Base-by-base conservation (phyloP, 805 yeast genomes). In the Ogataea methylovora region DNA sequence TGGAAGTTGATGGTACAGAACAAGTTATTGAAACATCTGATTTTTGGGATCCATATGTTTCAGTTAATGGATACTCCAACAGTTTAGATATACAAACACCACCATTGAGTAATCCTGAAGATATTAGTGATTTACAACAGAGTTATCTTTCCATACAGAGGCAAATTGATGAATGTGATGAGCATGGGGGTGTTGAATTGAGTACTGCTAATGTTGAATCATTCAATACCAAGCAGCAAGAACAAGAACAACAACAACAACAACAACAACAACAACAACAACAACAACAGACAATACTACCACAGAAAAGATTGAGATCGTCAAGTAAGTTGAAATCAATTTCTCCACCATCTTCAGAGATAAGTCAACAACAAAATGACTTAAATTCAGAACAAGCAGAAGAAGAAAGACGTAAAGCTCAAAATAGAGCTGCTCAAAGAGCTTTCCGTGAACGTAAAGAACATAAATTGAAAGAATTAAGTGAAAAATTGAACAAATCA, bases 371-470 rank as follows among this genome's bases (percentile, higher is more conserved):
- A 8, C 24, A 22, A 22, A 22, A 8, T 11, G 10, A 22, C 8
- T 22, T 22, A 8, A 8, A 22, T 8, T 22, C 9, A 15, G 55
- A 64, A 33, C 58, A 60, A 27, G 71, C 76, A 39, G 46, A 73
- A 5, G 67, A 67, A 14, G 61, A 69, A 42, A 76, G 74, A 52
- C 69, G 84, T 34, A 82, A 77, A 50, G 86, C 85, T 2, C 92
- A 81, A 52, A 84, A 84, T 51, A 65, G 94, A 48, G 88, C 88
- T 9, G 94, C 94, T 1, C 95, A 85, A 58, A 65, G 87, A 44
- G 94, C 94, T 3, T 85, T 83, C 56, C 64, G 94, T 40, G 88
- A 84, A 55, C 73, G 94, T 32, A 83, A 81, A 54, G 92, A 83
- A 53, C 73, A 74, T 33, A 76, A 71, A 45, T 57, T 82, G 40